Percentiles rank a stretch among this genome's conserved stretches.
phyloP scores from a whole-genome alignment of 768 basidiomycete species.

The Amanita muscaria region DNA sequence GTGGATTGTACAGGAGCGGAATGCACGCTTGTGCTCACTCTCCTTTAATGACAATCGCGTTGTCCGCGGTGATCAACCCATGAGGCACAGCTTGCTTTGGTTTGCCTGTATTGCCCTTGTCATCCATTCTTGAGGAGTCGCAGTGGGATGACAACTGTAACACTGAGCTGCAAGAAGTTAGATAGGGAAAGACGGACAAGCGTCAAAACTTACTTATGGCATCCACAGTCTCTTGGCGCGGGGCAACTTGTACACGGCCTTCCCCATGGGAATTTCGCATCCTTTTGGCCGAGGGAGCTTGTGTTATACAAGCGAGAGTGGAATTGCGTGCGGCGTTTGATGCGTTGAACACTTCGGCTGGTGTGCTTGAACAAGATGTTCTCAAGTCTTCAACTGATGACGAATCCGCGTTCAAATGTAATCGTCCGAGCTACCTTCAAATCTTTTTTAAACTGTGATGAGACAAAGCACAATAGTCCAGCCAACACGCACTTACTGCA shows the following conservation, averaged over 20 bases:
- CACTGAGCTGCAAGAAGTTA: constrained; percentile 57
- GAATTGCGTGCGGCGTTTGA: too few relatives aligned
- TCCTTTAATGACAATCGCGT: constrained; percentile 83
- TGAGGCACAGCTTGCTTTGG: constrained; percentile 32
- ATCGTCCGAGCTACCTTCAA: too few relatives aligned
- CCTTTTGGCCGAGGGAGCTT: constrained; percentile 81
- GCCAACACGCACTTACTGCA: too few relatives aligned
- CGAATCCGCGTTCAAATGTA: too few relatives aligned
- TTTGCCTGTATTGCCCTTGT: constrained; percentile 33
- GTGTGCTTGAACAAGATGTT: too few relatives aligned
- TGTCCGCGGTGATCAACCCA: constrained; percentile 71
- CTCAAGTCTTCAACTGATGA: too few relatives aligned
- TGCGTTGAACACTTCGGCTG: too few relatives aligned
- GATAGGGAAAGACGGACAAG: constrained; percentile 22
- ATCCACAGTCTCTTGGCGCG: constrained; percentile 64
- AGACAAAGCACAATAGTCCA: too few relatives aligned
- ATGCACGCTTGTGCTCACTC: constrained; percentile 74
- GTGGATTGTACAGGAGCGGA: constrained; percentile 54
- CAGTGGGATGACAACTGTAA: constrained; percentile 85
- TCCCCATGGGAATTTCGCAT: constrained; percentile 77
- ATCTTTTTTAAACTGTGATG: too few relatives aligned
- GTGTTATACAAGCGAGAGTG: constrained; percentile 52
- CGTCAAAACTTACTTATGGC: constrained; percentile 49
- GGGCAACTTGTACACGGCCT: constrained; percentile 52
- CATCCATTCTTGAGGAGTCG: constrained; percentile 83